Evolutionary conservation across 768 basidiomycete genomes (phyloP).

Genomic region (Pisolithus orientalis): DNA sequence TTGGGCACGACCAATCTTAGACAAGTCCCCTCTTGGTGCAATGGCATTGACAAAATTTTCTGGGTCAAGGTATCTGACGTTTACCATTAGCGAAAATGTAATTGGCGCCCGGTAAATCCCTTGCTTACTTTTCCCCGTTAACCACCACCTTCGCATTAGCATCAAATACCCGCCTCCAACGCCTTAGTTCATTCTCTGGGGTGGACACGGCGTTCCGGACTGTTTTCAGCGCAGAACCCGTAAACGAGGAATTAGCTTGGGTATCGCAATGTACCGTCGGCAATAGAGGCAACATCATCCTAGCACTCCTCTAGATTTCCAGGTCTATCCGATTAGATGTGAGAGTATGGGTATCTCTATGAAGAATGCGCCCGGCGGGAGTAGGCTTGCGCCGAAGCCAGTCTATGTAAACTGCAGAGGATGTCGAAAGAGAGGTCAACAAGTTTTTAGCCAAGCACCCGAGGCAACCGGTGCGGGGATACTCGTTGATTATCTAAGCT

Average conservation of each 20-base stretch:
- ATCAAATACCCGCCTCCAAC: conserved; percentile 89
- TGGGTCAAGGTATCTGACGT: conserved; percentile 70
- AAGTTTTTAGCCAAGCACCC: conserved; percentile 3
- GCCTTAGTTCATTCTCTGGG: conserved; percentile 78
- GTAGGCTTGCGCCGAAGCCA: conserved; percentile 13
- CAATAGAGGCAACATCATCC: conserved; percentile 37
- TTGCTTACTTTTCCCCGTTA: conserved; percentile 76
- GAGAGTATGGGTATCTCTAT: conserved; percentile 32
- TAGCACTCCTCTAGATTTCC: conserved; percentile 3
- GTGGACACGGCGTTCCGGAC: conserved; percentile 64
- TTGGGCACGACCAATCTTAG: conserved; percentile 81
- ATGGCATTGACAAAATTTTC: conserved; percentile 95
- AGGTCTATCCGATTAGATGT: conserved; percentile 24
- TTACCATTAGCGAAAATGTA: conserved; percentile 3
- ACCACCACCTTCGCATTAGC: conserved; percentile 64
- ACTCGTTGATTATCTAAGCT: conserved; percentile 25
- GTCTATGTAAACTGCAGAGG: conserved; percentile 4
- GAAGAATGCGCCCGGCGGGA: conserved; percentile 7
- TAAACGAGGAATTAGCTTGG: conserved; percentile 32
- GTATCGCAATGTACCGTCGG: conserved; percentile 51
- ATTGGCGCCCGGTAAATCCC: conserved; percentile 13
- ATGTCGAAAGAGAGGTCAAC: background rate
- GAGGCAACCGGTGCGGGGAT: conserved; percentile 28
- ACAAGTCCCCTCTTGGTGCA: conserved; percentile 78
- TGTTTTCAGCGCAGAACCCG: conserved; percentile 51